A percentile compares a stretch with the other conserved stretches of the same genome.
Conservation (phyloP, 495 filamentous ascomycete genomes). For the Clohesyomyces aquaticus region DNA sequence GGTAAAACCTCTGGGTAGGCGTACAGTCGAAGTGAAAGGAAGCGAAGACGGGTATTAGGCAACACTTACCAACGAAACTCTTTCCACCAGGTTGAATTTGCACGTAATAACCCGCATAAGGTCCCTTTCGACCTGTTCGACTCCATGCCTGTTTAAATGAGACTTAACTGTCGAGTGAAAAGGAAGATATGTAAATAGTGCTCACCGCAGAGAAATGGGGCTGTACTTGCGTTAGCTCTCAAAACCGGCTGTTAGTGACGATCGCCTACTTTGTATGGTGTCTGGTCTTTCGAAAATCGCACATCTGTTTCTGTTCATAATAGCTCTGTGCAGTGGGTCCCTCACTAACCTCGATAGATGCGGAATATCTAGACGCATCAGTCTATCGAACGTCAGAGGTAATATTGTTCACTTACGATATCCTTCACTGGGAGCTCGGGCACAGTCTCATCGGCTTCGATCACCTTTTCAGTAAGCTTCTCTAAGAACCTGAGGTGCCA, state of each 20-base stretch:
- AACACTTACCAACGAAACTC: constrained; percentile 64
- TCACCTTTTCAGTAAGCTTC: constrained; percentile 68
- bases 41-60: constrained; percentile 11
- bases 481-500: no score
- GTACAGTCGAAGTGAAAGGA: background rate
- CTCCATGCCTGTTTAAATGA: no score
- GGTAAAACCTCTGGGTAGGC: background rate
- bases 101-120: constrained; percentile 83
- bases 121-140: constrained; percentile 80
- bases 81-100: constrained; percentile 59
- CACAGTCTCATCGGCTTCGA: constrained; percentile 72
- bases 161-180: no score
- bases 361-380: constrained; percentile 64
- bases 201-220: constrained; percentile 79
- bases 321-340: no score
- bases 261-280: constrained; percentile 76
- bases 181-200: no score
- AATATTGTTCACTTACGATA: constrained; percentile 54
- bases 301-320: constrained; percentile 21
- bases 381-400: background rate
- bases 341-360: constrained; percentile 80
- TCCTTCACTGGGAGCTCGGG: constrained; percentile 83
- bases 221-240: constrained; percentile 44
- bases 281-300: constrained; percentile 59
- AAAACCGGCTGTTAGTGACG: background rate